These are phyloP conservation scores for Solanum virginianum DNA, from an alignment of 257 asterid species.

Conservation along the genomic window DNA sequence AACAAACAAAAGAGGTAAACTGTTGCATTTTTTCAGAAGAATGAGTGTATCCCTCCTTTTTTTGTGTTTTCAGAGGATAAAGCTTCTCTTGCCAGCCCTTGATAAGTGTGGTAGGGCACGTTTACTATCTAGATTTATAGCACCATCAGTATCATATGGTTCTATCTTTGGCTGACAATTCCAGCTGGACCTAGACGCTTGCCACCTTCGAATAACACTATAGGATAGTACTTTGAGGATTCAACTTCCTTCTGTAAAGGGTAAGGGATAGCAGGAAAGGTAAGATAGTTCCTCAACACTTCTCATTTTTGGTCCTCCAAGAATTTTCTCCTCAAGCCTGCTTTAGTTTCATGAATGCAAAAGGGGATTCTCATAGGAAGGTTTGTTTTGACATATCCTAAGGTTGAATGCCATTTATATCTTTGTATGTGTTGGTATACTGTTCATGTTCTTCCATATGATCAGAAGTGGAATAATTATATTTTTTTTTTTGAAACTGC, in stretches of 20 bases:
- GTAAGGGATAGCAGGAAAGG: background rate
- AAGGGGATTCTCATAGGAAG: background rate
- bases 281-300: background rate
- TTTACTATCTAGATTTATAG: background rate
- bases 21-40: background rate
- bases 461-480: background rate
- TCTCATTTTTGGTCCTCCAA: background rate
- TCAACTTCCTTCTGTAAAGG: background rate
- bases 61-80: background rate
- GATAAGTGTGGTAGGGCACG: background rate
- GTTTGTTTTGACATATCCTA: background rate
- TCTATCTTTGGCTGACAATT: background rate
- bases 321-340: background rate
- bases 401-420: background rate
- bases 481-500: background rate
- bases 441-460: background rate
- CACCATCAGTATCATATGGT: background rate
- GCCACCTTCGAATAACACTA: background rate
- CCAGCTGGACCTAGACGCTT: background rate
- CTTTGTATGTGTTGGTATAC: background rate
- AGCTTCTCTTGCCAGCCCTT: background rate
- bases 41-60: background rate
- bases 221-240: background rate
- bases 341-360: background rate
- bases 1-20: slow-evolving; percentile 81